phyloP scores from a whole-genome alignment of 495 filamentous ascomycete species.

The Penicillium soppii region DNA sequence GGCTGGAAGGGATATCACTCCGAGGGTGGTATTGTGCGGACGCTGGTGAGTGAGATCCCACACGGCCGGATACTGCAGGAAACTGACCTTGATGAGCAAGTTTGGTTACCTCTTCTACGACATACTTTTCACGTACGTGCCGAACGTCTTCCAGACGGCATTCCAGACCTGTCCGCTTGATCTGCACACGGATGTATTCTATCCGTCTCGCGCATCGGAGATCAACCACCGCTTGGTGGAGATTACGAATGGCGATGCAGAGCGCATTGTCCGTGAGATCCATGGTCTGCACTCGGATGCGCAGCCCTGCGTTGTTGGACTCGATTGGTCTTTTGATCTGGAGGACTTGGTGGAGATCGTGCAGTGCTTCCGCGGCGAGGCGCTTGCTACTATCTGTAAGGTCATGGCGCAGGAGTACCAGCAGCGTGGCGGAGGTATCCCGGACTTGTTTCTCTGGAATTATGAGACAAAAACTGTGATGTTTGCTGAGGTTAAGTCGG shows the following conservation, averaged over 20 bases:
- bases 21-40: slow-evolving; percentile 87
- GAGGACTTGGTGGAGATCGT: slow-evolving; percentile 82
- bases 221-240: slow-evolving; percentile 86
- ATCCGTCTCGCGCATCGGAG: slow-evolving; percentile 75
- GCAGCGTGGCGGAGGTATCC: slow-evolving; percentile 82
- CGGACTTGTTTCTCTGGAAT: slow-evolving; percentile 89
- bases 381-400: slow-evolving; percentile 80
- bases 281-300: slow-evolving; percentile 62
- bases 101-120: slow-evolving; percentile 94
- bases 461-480: slow-evolving; percentile 58
- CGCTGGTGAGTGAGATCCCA: slow-evolving; percentile 49
- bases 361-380: slow-evolving; percentile 74
- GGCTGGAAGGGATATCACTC: slow-evolving; percentile 95
- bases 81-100: slow-evolving; percentile 11
- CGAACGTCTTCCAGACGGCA: slow-evolving; percentile 93
- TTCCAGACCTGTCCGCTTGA: slow-evolving; percentile 94
- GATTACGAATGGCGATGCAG: slow-evolving; percentile 74
- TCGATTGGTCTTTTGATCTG: slow-evolving; percentile 85
- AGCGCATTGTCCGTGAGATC: slow-evolving; percentile 63
- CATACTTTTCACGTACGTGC: slow-evolving; percentile 87
- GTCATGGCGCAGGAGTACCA: slow-evolving; percentile 94
- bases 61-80: too few species aligned
- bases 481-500: slow-evolving; percentile 91
- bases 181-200: slow-evolving; percentile 92
- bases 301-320: slow-evolving; percentile 79